These are phyloP conservation scores for Pleurotus salmoneostramineus DNA, from an alignment of 768 basidiomycete species.

Conservation along the genomic window DNA sequence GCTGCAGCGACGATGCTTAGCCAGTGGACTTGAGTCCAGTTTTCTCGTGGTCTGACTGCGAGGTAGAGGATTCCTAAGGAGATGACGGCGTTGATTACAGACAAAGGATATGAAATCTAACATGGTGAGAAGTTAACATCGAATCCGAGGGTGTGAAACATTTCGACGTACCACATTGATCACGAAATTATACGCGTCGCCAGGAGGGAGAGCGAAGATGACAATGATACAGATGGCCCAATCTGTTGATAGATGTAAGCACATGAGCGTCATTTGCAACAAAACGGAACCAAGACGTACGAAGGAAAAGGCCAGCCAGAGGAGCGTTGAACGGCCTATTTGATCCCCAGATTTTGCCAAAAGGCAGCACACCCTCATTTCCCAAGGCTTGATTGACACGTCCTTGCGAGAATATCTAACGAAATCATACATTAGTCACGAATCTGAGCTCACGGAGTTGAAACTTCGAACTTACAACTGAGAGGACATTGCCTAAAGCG, in stretches of 20 bases:
- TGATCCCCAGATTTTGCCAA: slow-evolving; percentile 55
- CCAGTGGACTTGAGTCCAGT: slow-evolving; percentile 19
- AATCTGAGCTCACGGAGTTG: slow-evolving; percentile 13
- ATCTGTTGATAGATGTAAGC: slow-evolving; percentile 16
- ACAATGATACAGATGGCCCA: slow-evolving; percentile 32
- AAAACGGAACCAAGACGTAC: slow-evolving; percentile 31
- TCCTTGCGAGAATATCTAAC: slow-evolving; percentile 24
- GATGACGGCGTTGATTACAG: slow-evolving; percentile 47
- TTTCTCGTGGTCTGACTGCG: slow-evolving; percentile 18
- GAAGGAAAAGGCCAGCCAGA: slow-evolving; percentile 48
- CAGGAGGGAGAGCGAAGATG: slow-evolving; percentile 45
- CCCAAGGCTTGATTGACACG: slow-evolving; percentile 61
- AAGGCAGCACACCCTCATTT: slow-evolving; percentile 58
- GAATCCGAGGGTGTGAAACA: neutral
- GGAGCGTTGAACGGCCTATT: slow-evolving; percentile 63
- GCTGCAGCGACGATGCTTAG: slow-evolving; percentile 19
- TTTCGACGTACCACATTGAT: slow-evolving; percentile 44
- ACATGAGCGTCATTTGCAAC: neutral
- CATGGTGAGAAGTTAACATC: neutral
- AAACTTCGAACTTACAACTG: slow-evolving; percentile 26
- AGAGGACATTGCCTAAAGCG: slow-evolving; percentile 54
- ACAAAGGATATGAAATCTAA: slow-evolving; percentile 41
- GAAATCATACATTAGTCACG: neutral
- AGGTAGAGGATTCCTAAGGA: slow-evolving; percentile 49
- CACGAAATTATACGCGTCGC: slow-evolving; percentile 65